Conservation (phyloP, 495 filamentous ascomycete species). For the Cryomyces minteri region DNA sequence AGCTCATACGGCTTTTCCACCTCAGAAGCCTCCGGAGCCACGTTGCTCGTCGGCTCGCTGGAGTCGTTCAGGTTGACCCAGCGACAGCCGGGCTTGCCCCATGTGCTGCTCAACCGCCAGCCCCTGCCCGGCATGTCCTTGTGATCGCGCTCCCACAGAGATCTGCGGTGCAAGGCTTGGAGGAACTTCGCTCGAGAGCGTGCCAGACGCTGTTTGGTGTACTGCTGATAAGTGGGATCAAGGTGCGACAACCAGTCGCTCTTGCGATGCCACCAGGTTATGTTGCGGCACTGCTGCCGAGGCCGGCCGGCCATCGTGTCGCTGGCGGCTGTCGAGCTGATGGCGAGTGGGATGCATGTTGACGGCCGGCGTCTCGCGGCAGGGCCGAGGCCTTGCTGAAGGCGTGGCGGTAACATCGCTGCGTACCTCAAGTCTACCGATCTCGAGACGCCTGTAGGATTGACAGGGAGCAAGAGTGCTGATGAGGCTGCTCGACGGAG, state of each 20-base stretch:
- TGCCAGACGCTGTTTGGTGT: background rate
- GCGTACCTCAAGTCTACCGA: too few relatives aligned
- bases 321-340: too few relatives aligned
- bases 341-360: too few relatives aligned
- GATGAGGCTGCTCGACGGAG: too few relatives aligned
- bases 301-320: too few relatives aligned
- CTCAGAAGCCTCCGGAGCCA: background rate
- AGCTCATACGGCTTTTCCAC: conserved; percentile 2
- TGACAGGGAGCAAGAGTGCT: too few relatives aligned
- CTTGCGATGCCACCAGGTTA: background rate
- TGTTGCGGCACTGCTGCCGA: too few relatives aligned
- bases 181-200: background rate
- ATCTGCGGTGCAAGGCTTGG: background rate
- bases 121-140: background rate
- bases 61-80: background rate
- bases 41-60: background rate
- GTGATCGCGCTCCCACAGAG: background rate
- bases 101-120: background rate
- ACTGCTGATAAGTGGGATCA: background rate
- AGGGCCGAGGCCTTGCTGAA: too few relatives aligned
- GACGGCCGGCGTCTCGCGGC: too few relatives aligned
- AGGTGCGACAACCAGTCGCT: background rate
- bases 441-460: too few relatives aligned
- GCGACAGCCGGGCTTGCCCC: background rate
- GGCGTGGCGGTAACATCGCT: too few relatives aligned